Conservation (phyloP, 345 rosid genomes). For the Raphanus raphanistrum region DNA sequence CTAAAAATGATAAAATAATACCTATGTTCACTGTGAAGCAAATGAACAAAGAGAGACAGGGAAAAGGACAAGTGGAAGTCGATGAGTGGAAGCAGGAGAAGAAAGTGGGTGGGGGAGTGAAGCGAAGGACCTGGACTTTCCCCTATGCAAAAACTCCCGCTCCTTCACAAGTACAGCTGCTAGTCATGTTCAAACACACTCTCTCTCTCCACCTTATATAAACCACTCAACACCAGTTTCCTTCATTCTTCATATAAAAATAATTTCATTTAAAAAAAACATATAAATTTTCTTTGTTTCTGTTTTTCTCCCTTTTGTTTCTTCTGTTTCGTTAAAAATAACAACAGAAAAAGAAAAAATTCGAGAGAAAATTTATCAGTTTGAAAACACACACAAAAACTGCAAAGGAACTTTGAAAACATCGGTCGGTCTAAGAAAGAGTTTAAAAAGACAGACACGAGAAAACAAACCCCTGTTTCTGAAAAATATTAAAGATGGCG, state of each 20-base stretch:
- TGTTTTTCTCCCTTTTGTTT: slow-evolving; percentile 23
- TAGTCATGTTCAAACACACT: not conserved
- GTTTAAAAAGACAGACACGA: not conserved
- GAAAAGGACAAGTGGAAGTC: not conserved
- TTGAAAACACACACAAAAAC: slow-evolving; percentile 18
- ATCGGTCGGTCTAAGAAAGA: not conserved
- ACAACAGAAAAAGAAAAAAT: slow-evolving; percentile 35
- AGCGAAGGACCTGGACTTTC: slow-evolving; percentile 33
- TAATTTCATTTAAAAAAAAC: slow-evolving; percentile 10
- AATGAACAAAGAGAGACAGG: not conserved
- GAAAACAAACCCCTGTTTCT: not conserved
- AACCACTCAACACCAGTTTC: not conserved
- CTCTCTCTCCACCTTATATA: slow-evolving; percentile 11
- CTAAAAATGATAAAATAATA: too few relatives aligned
- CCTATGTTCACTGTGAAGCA: not conserved
- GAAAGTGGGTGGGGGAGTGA: slow-evolving; percentile 16
- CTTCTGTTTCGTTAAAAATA: slow-evolving; percentile 36
- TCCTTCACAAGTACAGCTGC: slow-evolving; percentile 8
- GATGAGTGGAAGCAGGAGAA: slow-evolving; percentile 34
- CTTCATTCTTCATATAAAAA: slow-evolving; percentile 9
- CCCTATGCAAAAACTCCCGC: slow-evolving; percentile 1
- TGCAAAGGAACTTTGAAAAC: slow-evolving; percentile 13
- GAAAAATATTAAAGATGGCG: not conserved
- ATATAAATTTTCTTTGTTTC: not conserved
- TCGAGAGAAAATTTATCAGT: slow-evolving; percentile 29